These are phyloP conservation scores for Scenedesmus sp. DNA, from an alignment of 163 green algal genomes.

Conservation along the genomic window DNA sequence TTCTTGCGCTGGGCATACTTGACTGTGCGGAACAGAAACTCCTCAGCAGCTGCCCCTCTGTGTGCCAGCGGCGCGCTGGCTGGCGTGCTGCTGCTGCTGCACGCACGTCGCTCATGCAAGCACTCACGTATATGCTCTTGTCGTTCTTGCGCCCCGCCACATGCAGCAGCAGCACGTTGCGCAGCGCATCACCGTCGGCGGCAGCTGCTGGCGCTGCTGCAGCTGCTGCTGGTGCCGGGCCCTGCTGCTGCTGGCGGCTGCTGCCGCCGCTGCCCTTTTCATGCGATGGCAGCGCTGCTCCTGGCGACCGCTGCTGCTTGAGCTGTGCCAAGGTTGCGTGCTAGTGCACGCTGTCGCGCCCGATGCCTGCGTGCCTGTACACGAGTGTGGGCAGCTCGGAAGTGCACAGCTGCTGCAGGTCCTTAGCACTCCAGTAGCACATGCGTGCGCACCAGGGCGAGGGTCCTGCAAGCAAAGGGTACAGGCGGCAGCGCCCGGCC, in stretches of 20 bases:
- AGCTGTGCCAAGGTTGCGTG: neutral
- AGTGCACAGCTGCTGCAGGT: neutral
- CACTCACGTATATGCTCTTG: slow-evolving; percentile 26
- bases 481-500: neutral
- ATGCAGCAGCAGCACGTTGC: slow-evolving; percentile 24
- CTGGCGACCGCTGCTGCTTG: neutral
- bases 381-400: neutral
- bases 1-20: slow-evolving; percentile 86
- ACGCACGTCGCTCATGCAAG: neutral
- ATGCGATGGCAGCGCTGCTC: neutral
- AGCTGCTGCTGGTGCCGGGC: too few relatives aligned
- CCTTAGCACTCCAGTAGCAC: neutral
- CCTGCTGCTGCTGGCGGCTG: too few relatives aligned
- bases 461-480: neutral
- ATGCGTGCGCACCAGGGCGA: neutral
- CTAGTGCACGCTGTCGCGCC: neutral
- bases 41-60: neutral
- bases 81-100: neutral
- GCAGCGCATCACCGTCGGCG: neutral
- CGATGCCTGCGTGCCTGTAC: neutral
- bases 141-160: neutral
- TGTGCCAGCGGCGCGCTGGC: neutral
- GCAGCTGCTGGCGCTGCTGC: neutral
- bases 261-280: neutral
- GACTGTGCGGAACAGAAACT: neutral